These are phyloP conservation scores for Setomelanomma holmii DNA, from an alignment of 2,329 filamentous ascomycete genomes.

Conservation along the genomic window DNA sequence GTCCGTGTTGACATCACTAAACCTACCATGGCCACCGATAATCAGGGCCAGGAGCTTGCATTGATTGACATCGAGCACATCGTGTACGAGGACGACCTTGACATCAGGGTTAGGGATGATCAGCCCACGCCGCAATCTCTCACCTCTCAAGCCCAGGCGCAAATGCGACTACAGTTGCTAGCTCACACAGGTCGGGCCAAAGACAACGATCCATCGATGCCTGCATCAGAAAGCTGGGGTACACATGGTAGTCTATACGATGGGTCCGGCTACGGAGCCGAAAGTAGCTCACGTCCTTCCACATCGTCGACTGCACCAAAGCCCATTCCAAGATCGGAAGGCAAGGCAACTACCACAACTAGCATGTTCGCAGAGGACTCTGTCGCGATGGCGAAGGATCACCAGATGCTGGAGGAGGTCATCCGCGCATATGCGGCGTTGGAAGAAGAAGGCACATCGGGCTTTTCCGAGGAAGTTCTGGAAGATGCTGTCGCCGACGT, in stretches of 20 bases:
- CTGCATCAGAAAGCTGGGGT: conserved; percentile 14
- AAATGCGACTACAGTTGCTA: neutral
- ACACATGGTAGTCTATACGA: conserved; percentile 30
- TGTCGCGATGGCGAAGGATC: conserved; percentile 13
- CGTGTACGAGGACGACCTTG: neutral
- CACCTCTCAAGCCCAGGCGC: neutral
- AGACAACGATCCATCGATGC: no score
- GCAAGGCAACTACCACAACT: neutral
- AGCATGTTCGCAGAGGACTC: neutral
- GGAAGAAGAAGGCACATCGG: conserved; percentile 4
- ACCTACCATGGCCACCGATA: no score
- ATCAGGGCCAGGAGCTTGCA: neutral
- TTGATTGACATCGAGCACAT: conserved; percentile 1
- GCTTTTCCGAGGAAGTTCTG: conserved; percentile 3
- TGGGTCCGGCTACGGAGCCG: conserved; percentile 32
- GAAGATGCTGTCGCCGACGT: conserved; percentile 9
- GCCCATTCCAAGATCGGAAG: neutral
- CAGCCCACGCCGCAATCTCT: neutral
- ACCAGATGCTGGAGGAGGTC: conserved; percentile 25
- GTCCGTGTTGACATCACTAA: no score
- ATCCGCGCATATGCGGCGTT: conserved; percentile 25
- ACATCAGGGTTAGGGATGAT: neutral
- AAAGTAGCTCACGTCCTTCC: conserved; percentile 9
- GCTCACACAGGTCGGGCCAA: no score
- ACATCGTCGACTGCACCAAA: conserved; percentile 2